phyloP scores from a whole-genome alignment of 768 basidiomycete species.

The Tulasnella sp. region DNA sequence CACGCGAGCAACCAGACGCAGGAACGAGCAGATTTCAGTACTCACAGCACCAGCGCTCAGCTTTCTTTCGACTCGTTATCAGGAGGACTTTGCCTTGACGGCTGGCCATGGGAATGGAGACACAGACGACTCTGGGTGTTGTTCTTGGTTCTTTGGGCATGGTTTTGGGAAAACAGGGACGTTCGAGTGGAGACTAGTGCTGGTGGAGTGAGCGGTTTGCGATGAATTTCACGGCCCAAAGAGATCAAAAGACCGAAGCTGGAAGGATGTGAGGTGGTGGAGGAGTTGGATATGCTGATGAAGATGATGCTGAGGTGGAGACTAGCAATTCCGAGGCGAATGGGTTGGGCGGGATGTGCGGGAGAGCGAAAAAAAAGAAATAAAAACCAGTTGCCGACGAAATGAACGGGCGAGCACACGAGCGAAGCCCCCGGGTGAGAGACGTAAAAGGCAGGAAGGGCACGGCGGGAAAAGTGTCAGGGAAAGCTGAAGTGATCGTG shows the following conservation, averaged over 20 bases:
- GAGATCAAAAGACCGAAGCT: not conserved
- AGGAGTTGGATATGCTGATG: not conserved
- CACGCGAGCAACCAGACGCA: slow-evolving; percentile 10
- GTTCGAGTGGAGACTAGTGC: slow-evolving; percentile 1
- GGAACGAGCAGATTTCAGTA: slow-evolving; percentile 29
- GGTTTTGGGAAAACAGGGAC: slow-evolving; percentile 26
- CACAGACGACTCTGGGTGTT: slow-evolving; percentile 82
- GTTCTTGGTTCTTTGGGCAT: slow-evolving; percentile 43
- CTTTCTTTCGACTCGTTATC: slow-evolving; percentile 75
- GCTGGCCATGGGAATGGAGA: slow-evolving; percentile 76
- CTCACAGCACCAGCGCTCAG: slow-evolving; percentile 83
- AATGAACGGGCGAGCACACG: not conserved
- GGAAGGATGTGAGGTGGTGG: not conserved
- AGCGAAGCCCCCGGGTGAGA: not conserved
- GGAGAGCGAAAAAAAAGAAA: not conserved
- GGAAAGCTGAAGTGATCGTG: not conserved
- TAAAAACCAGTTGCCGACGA: not conserved
- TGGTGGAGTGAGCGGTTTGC: slow-evolving; percentile 1
- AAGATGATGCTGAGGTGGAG: not conserved
- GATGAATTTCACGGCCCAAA: not conserved
- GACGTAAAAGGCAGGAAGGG: not conserved
- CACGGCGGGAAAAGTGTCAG: not conserved
- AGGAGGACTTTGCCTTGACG: slow-evolving; percentile 70
- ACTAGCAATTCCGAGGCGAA: not conserved
- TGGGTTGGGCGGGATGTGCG: not conserved